Percentiles rank a stretch among this genome's conserved stretches.
Conservation (phyloP, 2,329 filamentous ascomycete species). For the Claviceps maximensis region DNA sequence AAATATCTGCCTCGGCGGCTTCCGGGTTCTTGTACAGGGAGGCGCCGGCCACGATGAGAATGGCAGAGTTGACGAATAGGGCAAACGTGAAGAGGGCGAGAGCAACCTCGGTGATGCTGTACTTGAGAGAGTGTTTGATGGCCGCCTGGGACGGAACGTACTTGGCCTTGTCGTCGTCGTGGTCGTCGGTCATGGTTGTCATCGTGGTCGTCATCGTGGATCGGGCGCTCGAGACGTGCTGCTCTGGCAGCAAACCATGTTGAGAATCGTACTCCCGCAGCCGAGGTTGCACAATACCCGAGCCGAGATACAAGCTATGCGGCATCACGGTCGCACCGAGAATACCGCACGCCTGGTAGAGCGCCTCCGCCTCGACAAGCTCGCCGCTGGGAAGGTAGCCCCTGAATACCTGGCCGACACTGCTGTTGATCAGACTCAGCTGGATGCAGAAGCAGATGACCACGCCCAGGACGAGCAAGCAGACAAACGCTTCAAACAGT, state of each 20-base stretch:
- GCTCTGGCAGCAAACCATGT: slow-evolving; percentile 35
- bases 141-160: slow-evolving; percentile 61
- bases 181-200: slow-evolving; percentile 11
- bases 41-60: slow-evolving; percentile 69
- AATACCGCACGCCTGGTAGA: slow-evolving; percentile 64
- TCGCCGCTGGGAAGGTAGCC: slow-evolving; percentile 51
- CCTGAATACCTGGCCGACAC: slow-evolving; percentile 45
- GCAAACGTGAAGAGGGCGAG: slow-evolving; percentile 71
- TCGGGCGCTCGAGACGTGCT: slow-evolving; percentile 10
- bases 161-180: slow-evolving; percentile 31
- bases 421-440: slow-evolving; percentile 44
- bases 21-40: slow-evolving; percentile 52
- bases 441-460: slow-evolving; percentile 60
- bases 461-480: slow-evolving; percentile 51
- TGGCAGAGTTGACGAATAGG: slow-evolving; percentile 71
- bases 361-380: slow-evolving; percentile 42
- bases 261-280: slow-evolving; percentile 49
- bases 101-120: slow-evolving; percentile 57
- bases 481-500: slow-evolving; percentile 52
- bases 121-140: slow-evolving; percentile 61
- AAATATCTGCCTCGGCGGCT: slow-evolving; percentile 61
- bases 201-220: slow-evolving; percentile 9
- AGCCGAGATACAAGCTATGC: slow-evolving; percentile 55
- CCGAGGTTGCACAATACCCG: slow-evolving; percentile 54
- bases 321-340: slow-evolving; percentile 66